These are phyloP conservation scores for Diplosphaera chodatii DNA, from an alignment of 139 green algal species.

Conservation along the genomic window DNA sequence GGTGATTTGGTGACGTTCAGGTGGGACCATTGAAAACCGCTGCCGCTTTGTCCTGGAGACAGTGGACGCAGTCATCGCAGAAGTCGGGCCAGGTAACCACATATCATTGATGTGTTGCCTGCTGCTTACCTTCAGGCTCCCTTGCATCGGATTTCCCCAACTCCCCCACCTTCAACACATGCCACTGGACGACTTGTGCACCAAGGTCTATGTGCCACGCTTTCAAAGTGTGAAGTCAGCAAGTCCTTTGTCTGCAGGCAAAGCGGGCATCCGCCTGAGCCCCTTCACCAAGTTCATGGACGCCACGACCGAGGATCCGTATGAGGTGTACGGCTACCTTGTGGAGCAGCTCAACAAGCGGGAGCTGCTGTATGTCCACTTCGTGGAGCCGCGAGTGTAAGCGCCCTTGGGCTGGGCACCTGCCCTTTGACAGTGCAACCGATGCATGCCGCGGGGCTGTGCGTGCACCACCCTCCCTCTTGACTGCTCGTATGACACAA, in stretches of 20 bases:
- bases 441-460: no score
- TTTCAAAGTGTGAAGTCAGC: no score
- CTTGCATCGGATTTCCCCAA: no score
- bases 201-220: no score
- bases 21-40: slow-evolving; percentile 55
- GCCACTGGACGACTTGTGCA: no score
- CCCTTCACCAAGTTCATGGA: slow-evolving; percentile 53
- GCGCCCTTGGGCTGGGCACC: no score
- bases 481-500: no score
- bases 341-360: slow-evolving; percentile 57
- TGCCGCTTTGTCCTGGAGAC: slow-evolving; percentile 16
- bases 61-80: neutral
- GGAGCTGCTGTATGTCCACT: slow-evolving; percentile 67
- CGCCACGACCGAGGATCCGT: slow-evolving; percentile 11
- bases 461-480: no score
- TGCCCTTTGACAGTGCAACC: no score
- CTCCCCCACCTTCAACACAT: no score
- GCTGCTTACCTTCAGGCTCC: no score
- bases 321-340: slow-evolving; percentile 50
- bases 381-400: slow-evolving; percentile 57
- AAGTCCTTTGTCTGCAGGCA: slow-evolving; percentile 24
- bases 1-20: neutral
- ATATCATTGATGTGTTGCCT: neutral
- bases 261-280: slow-evolving; percentile 63
- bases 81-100: neutral